Evolutionary conservation across 805 yeast species (phyloP).

Genomic region (Saturnispora besseyi): DNA sequence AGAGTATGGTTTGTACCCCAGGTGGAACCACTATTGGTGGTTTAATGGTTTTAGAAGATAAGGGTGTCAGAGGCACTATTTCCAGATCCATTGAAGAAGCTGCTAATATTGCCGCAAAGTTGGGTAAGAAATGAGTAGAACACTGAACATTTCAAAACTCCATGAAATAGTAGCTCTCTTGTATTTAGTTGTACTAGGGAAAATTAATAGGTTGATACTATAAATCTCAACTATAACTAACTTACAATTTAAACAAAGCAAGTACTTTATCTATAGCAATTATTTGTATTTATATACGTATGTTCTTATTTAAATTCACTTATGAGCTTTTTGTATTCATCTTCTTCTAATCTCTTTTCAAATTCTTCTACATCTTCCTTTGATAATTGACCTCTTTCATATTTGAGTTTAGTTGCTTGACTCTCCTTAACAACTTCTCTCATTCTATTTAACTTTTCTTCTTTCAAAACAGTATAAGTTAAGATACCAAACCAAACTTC

Average conservation of each 20-base stretch:
- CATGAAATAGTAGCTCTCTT: neutral
- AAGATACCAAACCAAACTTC: slow-evolving; percentile 67
- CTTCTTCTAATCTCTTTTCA: slow-evolving; percentile 20
- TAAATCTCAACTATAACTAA: neutral
- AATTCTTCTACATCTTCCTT: slow-evolving; percentile 17
- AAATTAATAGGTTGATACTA: too few species aligned
- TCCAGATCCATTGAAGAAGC: slow-evolving; percentile 88
- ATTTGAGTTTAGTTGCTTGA: slow-evolving; percentile 19
- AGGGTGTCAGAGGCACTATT: slow-evolving; percentile 79
- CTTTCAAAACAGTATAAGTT: slow-evolving; percentile 52
- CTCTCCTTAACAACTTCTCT: slow-evolving; percentile 24
- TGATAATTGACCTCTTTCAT: slow-evolving; percentile 22
- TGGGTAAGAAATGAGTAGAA: slow-evolving; percentile 39
- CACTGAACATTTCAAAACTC: too few species aligned
- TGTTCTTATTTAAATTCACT: slow-evolving; percentile 18
- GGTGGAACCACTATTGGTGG: slow-evolving; percentile 99
- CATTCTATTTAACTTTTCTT: slow-evolving; percentile 46
- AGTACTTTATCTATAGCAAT: neutral
- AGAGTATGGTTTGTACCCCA: slow-evolving; percentile 88
- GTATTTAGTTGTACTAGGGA: too few species aligned
- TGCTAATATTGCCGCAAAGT: slow-evolving; percentile 60
- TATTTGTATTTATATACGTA: neutral
- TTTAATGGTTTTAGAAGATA: slow-evolving; percentile 82
- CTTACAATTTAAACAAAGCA: neutral
- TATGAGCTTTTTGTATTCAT: slow-evolving; percentile 27